Conservation (phyloP, 2,329 filamentous ascomycete species). For the Alternaria hordeiaustralica region DNA sequence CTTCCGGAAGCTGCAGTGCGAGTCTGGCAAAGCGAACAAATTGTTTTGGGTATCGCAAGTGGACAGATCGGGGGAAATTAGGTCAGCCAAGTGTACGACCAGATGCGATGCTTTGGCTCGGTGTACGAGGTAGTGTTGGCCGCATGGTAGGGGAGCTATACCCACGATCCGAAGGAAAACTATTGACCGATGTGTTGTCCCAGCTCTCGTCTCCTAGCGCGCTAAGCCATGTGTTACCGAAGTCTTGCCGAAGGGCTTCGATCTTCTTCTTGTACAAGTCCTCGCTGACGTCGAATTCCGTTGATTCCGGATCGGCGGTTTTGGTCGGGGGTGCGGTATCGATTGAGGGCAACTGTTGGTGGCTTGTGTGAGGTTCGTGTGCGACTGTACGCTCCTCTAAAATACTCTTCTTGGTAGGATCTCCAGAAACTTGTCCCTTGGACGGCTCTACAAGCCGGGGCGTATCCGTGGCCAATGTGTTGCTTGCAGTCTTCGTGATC, state of each 20-base stretch:
- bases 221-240: constrained; percentile 86
- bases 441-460: constrained; percentile 38
- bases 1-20: constrained; percentile 4
- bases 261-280: constrained; percentile 88
- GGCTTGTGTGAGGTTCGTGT: constrained; percentile 29
- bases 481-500: constrained; percentile 18
- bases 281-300: constrained; percentile 70
- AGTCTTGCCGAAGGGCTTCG: constrained; percentile 81
- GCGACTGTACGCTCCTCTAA: constrained; percentile 28
- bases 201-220: constrained; percentile 79
- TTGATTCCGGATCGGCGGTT: constrained; percentile 18
- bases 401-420: constrained; percentile 36
- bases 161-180: constrained; percentile 40
- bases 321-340: constrained; percentile 37
- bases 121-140: constrained; percentile 40
- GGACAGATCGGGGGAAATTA: constrained; percentile 21
- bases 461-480: constrained; percentile 20
- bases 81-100: constrained; percentile 48
- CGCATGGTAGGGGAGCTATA: constrained; percentile 42
- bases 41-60: constrained; percentile 48
- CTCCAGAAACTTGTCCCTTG: constrained; percentile 32
- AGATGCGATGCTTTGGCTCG: constrained; percentile 50
- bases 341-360: constrained; percentile 41
- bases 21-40: constrained; percentile 21
- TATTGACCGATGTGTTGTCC: constrained; percentile 47